Percentiles rank a stretch among this genome's conserved stretches.
Conservation (phyloP, 2,329 filamentous ascomycete species). For the Aspergillus hortae region DNA sequence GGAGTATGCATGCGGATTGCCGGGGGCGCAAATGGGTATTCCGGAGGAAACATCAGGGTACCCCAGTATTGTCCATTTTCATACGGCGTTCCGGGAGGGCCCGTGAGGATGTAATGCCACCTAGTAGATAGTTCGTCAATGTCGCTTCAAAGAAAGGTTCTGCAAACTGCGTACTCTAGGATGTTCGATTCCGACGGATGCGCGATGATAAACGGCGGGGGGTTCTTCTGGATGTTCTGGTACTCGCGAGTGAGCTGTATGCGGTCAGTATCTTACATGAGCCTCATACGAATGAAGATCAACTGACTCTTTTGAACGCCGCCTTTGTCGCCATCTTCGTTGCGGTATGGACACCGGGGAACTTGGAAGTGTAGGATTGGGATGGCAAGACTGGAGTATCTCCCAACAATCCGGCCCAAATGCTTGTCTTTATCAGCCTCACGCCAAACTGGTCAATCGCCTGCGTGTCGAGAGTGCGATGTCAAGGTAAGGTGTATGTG, state of each 20-base stretch:
- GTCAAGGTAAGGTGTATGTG: not conserved
- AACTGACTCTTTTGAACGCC: conserved; percentile 65
- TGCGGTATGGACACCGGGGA: not conserved
- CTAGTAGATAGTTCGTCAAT: conserved; percentile 38
- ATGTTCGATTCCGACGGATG: conserved; percentile 91
- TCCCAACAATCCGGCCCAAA: not conserved
- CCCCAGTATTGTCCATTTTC: conserved; percentile 97
- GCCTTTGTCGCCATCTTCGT: conserved; percentile 65
- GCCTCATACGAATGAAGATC: not conserved
- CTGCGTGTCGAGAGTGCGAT: too few relatives aligned
- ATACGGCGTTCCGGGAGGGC: conserved; percentile 90
- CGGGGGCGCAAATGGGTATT: conserved; percentile 95
- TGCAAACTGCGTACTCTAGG: conserved; percentile 62
- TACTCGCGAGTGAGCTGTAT: conserved; percentile 61
- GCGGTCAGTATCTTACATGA: conserved; percentile 8
- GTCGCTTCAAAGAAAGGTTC: not conserved
- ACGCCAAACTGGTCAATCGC: too few relatives aligned
- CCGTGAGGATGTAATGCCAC: conserved; percentile 95
- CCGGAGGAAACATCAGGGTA: conserved; percentile 87
- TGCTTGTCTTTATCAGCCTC: too few relatives aligned
- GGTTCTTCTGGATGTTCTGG: conserved; percentile 65
- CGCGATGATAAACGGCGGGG: conserved; percentile 82
- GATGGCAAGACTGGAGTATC: not conserved
- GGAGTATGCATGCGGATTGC: conserved; percentile 99
- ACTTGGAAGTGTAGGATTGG: not conserved